Evolutionary conservation across 1,284 basidiomycete species (phyloP), one percentile per base, ranked within the genome.

Genomic region (Phellinidium pouzarii): DNA sequence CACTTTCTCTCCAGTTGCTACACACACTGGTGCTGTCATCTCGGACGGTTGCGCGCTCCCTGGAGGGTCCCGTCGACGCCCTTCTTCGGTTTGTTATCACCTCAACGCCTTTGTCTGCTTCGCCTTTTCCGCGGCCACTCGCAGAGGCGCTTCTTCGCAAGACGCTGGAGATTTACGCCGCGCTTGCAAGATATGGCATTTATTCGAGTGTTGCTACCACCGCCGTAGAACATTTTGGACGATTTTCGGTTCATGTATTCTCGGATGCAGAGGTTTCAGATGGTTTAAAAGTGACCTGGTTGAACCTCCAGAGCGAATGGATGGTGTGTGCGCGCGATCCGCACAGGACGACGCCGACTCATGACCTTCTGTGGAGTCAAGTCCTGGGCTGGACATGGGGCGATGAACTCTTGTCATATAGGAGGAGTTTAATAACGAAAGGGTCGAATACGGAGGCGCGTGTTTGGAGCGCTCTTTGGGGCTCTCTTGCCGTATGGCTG

Each of bases 301-400:
- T 69, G 11, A 65, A 64, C 40, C 66, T 91, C 3, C 60, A 91
- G 1, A 77, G 80, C 50, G 70, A 76, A 0, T 97, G 93, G 93
- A 86, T 76, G 5, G 73, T 80, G 1, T 94, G 91, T 59, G 90
- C 93, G 0, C 77, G 81, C 19, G 89, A 97, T 64, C 94, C 94
- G 1, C 94, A 98, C 65, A 74, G 78, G 53, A 94, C 92, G 5
- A 86, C 82, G 5, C 91, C 90, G 0, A 76, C 76, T 14, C 94
- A 98, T 66, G 91, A 92, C 55, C 82, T 97, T 44, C 72, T 89
- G 3, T 97, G 94, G 94, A 91, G 84, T 50, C 91, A 94, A 62
- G 73, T 94, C 4, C 69, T 71, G 12, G 82, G 79, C 1, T 86
- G 87, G 77, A 79, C 76, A 0, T 95, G 91, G 91, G 74, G 69